Evolutionary conservation across 306 rosid genomes (phyloP).

Genomic region (Castanospermum australe): DNA sequence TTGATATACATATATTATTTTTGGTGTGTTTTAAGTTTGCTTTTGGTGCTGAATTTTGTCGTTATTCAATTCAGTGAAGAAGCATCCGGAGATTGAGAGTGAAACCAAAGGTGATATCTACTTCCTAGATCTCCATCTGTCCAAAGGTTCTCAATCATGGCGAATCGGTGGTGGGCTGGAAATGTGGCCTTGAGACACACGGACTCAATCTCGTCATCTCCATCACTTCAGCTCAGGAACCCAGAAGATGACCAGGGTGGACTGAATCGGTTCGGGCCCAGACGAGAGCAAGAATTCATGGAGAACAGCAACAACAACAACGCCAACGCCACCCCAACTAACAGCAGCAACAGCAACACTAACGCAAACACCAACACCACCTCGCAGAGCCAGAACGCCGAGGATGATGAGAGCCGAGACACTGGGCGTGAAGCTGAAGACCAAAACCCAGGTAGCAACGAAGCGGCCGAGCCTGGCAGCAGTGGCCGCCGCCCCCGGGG

Average conservation of each 20-base stretch:
- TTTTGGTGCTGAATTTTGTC: not conserved
- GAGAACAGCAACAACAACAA: conserved; percentile 26
- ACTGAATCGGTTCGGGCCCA: conserved; percentile 21
- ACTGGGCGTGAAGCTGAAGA: conserved; percentile 33
- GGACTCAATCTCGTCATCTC: conserved; percentile 53
- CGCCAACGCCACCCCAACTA: conserved; percentile 32
- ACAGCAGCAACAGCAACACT: conserved; percentile 47
- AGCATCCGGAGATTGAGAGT: not conserved
- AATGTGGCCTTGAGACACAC: conserved; percentile 59
- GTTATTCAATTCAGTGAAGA: not conserved
- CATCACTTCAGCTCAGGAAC: conserved; percentile 54
- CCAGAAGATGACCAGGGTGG: conserved; percentile 38
- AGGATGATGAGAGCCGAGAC: conserved; percentile 52
- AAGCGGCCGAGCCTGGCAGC: conserved; percentile 51
- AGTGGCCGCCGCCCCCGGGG: conserved; percentile 73
- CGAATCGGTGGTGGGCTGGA: conserved; percentile 89
- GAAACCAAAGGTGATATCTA: not conserved
- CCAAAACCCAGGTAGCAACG: conserved; percentile 36
- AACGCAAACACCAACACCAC: conserved; percentile 48
- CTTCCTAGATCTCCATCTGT: not conserved
- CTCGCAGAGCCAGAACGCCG: conserved; percentile 31
- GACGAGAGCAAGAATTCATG: conserved; percentile 52
- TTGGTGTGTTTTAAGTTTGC: not conserved
- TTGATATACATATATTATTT: not conserved
- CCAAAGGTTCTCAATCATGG: conserved; percentile 36